Percentiles rank a stretch among this genome's conserved stretches.
Conservation (phyloP, 1,284 basidiomycete genomes). For the Ceratobasidium sp. region DNA sequence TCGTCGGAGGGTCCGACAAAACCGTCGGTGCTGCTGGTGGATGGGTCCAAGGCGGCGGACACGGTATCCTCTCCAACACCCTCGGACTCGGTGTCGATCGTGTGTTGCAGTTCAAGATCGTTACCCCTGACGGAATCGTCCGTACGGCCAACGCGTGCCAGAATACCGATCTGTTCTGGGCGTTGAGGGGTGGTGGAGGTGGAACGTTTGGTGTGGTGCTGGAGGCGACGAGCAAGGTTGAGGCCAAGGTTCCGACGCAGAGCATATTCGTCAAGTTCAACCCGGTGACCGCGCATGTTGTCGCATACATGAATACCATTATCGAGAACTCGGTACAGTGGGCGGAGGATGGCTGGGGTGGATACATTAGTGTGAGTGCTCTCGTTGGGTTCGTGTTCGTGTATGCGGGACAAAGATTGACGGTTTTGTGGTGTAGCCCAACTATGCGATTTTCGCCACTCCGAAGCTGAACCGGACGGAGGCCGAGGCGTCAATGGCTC, state of each 20-base stretch:
- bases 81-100: conserved; percentile 43
- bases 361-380: conserved; percentile 35
- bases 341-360: conserved; percentile 45
- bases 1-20: conserved; percentile 51
- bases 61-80: conserved; percentile 38
- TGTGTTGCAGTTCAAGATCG: conserved; percentile 42
- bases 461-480: conserved; percentile 34
- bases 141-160: conserved; percentile 56
- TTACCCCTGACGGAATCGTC: conserved; percentile 41
- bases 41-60: conserved; percentile 49
- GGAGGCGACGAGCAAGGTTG: conserved; percentile 42
- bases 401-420: conserved; percentile 7
- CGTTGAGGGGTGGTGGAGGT: conserved; percentile 55
- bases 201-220: conserved; percentile 43
- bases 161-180: conserved; percentile 61
- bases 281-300: conserved; percentile 33
- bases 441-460: conserved; percentile 37
- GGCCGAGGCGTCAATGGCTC: conserved; percentile 34
- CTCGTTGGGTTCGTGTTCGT: neutral
- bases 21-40: conserved; percentile 66
- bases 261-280: conserved; percentile 41
- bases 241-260: conserved; percentile 35
- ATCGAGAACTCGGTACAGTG: conserved; percentile 36
- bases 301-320: conserved; percentile 30
- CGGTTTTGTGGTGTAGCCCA: conserved; percentile 14